Conservation (phyloP, 2,329 filamentous ascomycete species). For the Sarocladium oryzae region DNA sequence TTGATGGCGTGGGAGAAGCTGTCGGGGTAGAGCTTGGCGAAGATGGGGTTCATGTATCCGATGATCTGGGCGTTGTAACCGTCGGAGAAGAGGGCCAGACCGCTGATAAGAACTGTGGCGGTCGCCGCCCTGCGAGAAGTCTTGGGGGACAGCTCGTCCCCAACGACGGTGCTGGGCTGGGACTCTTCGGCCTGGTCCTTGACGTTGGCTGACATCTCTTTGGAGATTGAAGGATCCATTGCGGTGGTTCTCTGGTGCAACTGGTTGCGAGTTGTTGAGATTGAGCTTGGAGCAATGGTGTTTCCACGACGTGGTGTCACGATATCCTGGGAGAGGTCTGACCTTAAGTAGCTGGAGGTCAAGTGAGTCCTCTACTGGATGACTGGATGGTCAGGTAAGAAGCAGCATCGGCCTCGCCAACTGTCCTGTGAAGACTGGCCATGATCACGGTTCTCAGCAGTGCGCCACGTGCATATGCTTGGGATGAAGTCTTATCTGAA, state of each 20-base stretch:
- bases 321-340: no score
- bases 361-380: no score
- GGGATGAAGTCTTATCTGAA: background rate
- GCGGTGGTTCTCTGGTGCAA: no score
- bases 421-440: background rate
- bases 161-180: background rate
- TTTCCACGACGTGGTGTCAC: no score
- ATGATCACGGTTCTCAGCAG: background rate
- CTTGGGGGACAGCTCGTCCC: background rate
- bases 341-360: no score
- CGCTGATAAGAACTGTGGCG: conserved; percentile 21
- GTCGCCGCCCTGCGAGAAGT: conserved; percentile 3
- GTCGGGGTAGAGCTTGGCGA: conserved; percentile 23
- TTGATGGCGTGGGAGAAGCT: conserved; percentile 27
- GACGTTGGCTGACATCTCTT: background rate
- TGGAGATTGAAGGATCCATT: no score
- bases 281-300: no score
- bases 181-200: background rate
- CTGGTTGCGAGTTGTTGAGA: no score
- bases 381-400: no score
- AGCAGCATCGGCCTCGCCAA: background rate
- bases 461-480: background rate
- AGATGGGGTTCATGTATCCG: conserved; percentile 25
- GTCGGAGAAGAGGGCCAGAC: conserved; percentile 25
- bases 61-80: conserved; percentile 29